Evolutionary conservation across 2,329 filamentous ascomycete genomes (phyloP), one percentile per base, ranked within the genome.

Genomic region (Epichloe sibirici): DNA sequence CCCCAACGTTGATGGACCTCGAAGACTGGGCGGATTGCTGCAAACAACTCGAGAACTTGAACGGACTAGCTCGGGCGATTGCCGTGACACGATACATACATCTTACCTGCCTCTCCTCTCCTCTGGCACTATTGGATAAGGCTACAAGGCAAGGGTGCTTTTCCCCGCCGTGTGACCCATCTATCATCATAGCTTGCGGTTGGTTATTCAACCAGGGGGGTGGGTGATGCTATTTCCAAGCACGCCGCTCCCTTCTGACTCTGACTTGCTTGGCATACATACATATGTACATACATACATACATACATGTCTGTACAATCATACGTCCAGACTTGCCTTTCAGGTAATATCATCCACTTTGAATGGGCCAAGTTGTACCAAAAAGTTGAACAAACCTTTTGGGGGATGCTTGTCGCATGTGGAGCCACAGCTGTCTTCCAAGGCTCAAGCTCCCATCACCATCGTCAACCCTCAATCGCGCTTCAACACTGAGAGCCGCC

Each of bases 111-210:
- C 49, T 40, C 13, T 25, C 15, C 25, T 13, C 23, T 47, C 34
- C 39, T 42, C 31, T 31, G 48, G 44, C 28, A 39, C 44, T 45
- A 46, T 46, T 50, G 38, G 35, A 46, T 34, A 53, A 51, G 52
- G 48, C 48, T 48, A 51, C 44, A 21, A 45, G 39, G 39, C 51
- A 39, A 48, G 48, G 48, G 48, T 46, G 8, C 23, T 44, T 48
- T 44, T 44, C 43, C 52, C 44, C 44, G 28, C 46, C 44, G 46
- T 47, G 17, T 51, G 48, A 48, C 45, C 52, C 39, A 46, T 51
- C 47, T 34, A 35, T 45, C 28, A 43, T 40, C 39, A 42, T 42
- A 48, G 25, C 17, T 44, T 34, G 43, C 48, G 25, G 43, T 51
- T 42, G 17, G 28, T 38, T 43, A 21, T 21, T 21, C 17, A 9